phyloP scores from a whole-genome alignment of 148 eudicot species.

The Polygonum aviculare region DNA sequence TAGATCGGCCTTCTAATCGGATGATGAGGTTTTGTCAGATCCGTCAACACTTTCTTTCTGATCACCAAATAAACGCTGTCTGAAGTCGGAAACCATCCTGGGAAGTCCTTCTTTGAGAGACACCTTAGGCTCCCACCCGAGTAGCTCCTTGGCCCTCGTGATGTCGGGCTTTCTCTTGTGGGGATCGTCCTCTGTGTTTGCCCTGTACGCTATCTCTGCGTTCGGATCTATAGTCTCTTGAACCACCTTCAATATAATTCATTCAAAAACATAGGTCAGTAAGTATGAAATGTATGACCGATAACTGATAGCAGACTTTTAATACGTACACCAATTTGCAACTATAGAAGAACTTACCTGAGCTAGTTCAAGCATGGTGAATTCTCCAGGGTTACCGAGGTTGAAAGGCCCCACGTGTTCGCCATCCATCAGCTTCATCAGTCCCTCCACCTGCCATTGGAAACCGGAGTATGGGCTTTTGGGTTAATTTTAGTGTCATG shows the following conservation, averaged over 20 bases:
- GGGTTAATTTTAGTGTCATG: too few species aligned
- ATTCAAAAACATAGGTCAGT: not conserved
- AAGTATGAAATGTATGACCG: not conserved
- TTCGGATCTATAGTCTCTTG: slow-evolving; percentile 93
- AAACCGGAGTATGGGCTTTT: not conserved
- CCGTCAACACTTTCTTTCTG: not conserved
- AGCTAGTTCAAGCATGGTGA: slow-evolving; percentile 98
- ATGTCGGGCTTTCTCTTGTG: slow-evolving; percentile 99
- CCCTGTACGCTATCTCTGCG: slow-evolving; percentile 76
- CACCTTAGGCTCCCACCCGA: slow-evolving; percentile 95
- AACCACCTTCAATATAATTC: slow-evolving; percentile 47
- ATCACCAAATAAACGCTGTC: slow-evolving; percentile 56
- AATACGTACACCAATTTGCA: not conserved
- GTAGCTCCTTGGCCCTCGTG: slow-evolving; percentile 69
- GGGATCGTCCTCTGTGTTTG: slow-evolving; percentile 96
- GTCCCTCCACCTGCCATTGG: slow-evolving; percentile 67
- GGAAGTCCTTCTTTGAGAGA: slow-evolving; percentile 87
- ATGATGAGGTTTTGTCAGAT: not conserved
- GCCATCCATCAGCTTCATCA: slow-evolving; percentile 95
- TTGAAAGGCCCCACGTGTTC: slow-evolving; percentile 97
- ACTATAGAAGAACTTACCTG: slow-evolving; percentile 28
- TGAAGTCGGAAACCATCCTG: slow-evolving; percentile 81
- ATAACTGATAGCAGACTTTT: too few species aligned
- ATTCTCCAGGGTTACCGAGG: slow-evolving; percentile 94
- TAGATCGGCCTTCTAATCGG: not conserved